phyloP scores from a whole-genome alignment of 257 asterid genomes.

The Salvia miltiorrhiza region DNA sequence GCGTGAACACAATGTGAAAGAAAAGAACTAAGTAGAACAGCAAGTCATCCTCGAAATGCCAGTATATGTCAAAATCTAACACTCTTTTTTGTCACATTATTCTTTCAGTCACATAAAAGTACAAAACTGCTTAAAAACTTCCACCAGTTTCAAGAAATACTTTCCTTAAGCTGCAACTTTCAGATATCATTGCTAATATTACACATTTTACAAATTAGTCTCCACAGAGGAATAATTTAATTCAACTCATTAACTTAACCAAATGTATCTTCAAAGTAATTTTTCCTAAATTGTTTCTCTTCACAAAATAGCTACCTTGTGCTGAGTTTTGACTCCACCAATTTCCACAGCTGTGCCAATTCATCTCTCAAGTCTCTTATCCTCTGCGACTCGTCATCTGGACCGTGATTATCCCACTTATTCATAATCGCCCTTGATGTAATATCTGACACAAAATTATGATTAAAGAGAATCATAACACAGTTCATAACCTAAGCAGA shows the following conservation, averaged over 20 bases:
- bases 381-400: constrained; percentile 49
- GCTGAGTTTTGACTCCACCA: constrained; percentile 53
- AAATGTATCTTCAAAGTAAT: not conserved
- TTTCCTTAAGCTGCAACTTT: not conserved
- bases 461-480: constrained; percentile 1
- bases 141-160: not conserved
- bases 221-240: not conserved
- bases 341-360: constrained; percentile 45
- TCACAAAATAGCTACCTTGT: constrained; percentile 43
- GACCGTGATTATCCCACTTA: constrained; percentile 33
- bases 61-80: not conserved
- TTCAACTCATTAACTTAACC: not conserved
- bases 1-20: not conserved
- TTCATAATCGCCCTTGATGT: constrained; percentile 30
- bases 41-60: not conserved
- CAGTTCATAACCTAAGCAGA: constrained; percentile 4
- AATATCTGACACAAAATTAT: constrained; percentile 39
- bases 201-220: not conserved
- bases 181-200: not conserved
- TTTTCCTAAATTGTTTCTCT: not conserved
- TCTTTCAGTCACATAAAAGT: not conserved
- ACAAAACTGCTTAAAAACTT: not conserved
- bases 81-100: not conserved
- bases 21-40: not conserved
- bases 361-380: constrained; percentile 54